Evolutionary conservation across 2,329 filamentous ascomycete species (phyloP), one percentile per base, ranked within the genome.

Genomic region (Colletotrichum sp.): DNA sequence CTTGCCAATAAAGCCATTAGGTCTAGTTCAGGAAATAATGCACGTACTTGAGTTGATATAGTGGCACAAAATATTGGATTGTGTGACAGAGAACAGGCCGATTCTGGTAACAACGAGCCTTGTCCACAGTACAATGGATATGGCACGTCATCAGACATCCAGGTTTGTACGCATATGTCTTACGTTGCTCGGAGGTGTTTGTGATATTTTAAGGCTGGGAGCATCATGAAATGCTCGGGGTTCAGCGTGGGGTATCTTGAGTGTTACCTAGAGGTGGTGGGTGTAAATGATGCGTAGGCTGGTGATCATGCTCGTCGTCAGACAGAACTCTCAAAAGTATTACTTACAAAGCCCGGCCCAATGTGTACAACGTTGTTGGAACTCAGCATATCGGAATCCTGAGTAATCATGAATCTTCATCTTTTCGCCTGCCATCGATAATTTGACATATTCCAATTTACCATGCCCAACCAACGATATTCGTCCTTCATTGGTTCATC

Each of bases 341-440:
- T 39, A 39, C 44, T 52, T 22, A 22, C n/a, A 8, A 52, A 22
- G n/a, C n/a, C n/a, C n/a, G n/a, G 2, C 44, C 44, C 16, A 22
- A 22, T 22, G 6, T 52, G 12, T 52, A 22, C 12, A 52, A 22
- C n/a, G 9, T 22, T 52, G 12, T 52, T 22, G 6, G 11, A 52
- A 25, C 44, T 52, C 44, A 25, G 44, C 2, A 49, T 0, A 13
- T 52, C 44, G 0, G 0, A 7, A 25, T 22, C 6, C 44, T 3
- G 4, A 25, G 25, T 25, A 13, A 12, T 22, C 11, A 12, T 5
- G n/a, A 22, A 52, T 0, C n/a, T 22, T 52, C 8, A 8, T 52
- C 6, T 52, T 25, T 52, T 5, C 1, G n/a, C 11, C 44, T 3
- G 11, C n/a, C 11, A 5, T 22, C 2, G 13, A 52, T 7, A 0